These are phyloP conservation scores for Nectriaceae sp. DNA, from an alignment of 2,329 filamentous ascomycete genomes.

Conservation along the genomic window DNA sequence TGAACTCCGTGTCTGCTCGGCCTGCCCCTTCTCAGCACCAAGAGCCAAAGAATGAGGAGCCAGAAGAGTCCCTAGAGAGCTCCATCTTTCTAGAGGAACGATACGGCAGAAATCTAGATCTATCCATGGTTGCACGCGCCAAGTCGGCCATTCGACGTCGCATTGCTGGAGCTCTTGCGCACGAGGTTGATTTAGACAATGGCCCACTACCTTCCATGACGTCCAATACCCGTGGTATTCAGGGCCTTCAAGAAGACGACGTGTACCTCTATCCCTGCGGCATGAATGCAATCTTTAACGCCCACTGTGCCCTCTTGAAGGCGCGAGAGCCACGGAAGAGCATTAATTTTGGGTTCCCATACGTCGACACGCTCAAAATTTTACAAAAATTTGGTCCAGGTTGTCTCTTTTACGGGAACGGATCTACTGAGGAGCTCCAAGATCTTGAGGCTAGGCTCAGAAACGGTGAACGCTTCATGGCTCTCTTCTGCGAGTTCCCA, in stretches of 20 bases:
- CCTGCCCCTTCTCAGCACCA: constrained; percentile 18
- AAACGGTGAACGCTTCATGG: constrained; percentile 74
- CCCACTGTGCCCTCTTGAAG: constrained; percentile 72
- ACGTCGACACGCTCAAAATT: constrained; percentile 95
- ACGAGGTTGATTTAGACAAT: constrained; percentile 59
- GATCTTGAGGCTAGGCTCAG: constrained; percentile 74
- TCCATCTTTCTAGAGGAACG: constrained; percentile 87
- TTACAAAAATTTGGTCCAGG: constrained; percentile 93
- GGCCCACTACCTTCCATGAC: constrained; percentile 22
- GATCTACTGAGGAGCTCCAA: constrained; percentile 76
- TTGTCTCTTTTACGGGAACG: constrained; percentile 83
- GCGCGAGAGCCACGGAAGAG: constrained; percentile 69
- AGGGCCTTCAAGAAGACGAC: constrained; percentile 77
- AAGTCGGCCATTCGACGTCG: constrained; percentile 83
- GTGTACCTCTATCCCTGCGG: constrained; percentile 87
- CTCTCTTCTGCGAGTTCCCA: constrained; percentile 92
- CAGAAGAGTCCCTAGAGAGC: constrained; percentile 61
- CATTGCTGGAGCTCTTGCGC: constrained; percentile 83
- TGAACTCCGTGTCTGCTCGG: constrained; percentile 17
- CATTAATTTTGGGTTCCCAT: constrained; percentile 95
- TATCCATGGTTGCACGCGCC: constrained; percentile 77
- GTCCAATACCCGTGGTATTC: constrained; percentile 56
- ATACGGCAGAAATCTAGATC: constrained; percentile 86
- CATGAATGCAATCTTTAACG: constrained; percentile 94
- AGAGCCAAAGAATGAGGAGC: constrained; percentile 10